Evolutionary conservation across 1,284 basidiomycete species (phyloP).

Genomic region (Cutaneotrichosporon sp.): DNA sequence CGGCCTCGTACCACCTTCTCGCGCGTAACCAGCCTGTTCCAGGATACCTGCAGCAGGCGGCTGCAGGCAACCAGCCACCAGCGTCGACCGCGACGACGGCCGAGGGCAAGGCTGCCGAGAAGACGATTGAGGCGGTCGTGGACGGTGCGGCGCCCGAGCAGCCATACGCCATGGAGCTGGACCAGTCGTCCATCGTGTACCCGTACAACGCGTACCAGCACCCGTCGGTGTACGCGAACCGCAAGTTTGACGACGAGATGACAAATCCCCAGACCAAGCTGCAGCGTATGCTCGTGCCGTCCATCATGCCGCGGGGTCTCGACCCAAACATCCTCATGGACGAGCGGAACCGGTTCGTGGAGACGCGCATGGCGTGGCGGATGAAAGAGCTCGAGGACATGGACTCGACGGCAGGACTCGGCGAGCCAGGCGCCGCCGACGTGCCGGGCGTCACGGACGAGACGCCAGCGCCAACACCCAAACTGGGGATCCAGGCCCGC

Average conservation of each 20-base stretch:
- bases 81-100: slow-evolving; percentile 24
- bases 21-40: slow-evolving; percentile 74
- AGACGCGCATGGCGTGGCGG: slow-evolving; percentile 82
- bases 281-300: slow-evolving; percentile 78
- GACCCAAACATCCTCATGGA: slow-evolving; percentile 86
- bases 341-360: slow-evolving; percentile 85
- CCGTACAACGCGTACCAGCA: slow-evolving; percentile 93
- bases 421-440: slow-evolving; percentile 56
- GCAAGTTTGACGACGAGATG: slow-evolving; percentile 53
- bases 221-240: slow-evolving; percentile 66
- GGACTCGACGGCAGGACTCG: slow-evolving; percentile 75
- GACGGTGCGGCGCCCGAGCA: slow-evolving; percentile 32
- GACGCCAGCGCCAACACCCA: slow-evolving; percentile 52
- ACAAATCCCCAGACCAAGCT: slow-evolving; percentile 43
- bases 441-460: slow-evolving; percentile 51
- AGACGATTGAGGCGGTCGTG: slow-evolving; percentile 65
- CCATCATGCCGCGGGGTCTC: slow-evolving; percentile 84
- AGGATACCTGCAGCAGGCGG: slow-evolving; percentile 69
- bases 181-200: slow-evolving; percentile 74
- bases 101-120: slow-evolving; percentile 59
- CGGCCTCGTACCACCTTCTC: slow-evolving; percentile 82
- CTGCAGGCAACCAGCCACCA: slow-evolving; percentile 47
- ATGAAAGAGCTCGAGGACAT: slow-evolving; percentile 81
- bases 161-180: slow-evolving; percentile 62
- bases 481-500: slow-evolving; percentile 62